Percentiles rank a stretch among this genome's conserved stretches.
These are phyloP conservation scores for Vitellaria paradoxa DNA, from an alignment of 179 eudicot genomes.

Conservation along the genomic window DNA sequence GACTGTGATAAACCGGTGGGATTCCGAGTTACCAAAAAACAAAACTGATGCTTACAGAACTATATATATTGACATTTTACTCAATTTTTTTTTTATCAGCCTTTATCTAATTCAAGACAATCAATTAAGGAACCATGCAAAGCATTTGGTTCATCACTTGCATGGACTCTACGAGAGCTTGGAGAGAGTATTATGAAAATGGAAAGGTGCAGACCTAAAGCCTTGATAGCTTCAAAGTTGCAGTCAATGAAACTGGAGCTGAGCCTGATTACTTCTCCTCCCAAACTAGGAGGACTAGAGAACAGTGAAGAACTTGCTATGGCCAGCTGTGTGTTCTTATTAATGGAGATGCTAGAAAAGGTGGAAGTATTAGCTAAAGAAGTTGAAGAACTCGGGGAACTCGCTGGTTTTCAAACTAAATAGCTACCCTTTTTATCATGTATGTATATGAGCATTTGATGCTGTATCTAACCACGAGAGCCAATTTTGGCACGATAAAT, in stretches of 20 bases:
- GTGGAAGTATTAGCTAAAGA: conserved; percentile 36
- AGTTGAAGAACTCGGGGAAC: conserved; percentile 17
- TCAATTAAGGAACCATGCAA: conserved; percentile 46
- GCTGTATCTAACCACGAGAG: conserved; percentile 7
- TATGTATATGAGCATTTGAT: conserved; percentile 9
- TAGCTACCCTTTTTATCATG: background rate
- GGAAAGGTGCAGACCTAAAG: conserved; percentile 28
- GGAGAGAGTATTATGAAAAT: conserved; percentile 44
- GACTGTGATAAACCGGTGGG: too few relatives aligned
- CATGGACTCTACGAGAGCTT: conserved; percentile 42
- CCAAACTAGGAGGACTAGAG: conserved; percentile 11
- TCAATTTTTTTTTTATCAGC: background rate
- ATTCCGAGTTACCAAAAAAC: too few relatives aligned
- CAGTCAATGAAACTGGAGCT: conserved; percentile 30
- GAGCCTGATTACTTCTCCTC: conserved; percentile 10
- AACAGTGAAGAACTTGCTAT: conserved; percentile 28
- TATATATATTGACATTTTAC: background rate
- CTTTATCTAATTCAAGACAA: conserved; percentile 21
- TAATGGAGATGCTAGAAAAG: conserved; percentile 41
- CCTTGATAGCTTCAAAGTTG: conserved; percentile 28
- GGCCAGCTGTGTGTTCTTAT: conserved; percentile 38
- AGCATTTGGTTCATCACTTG: conserved; percentile 31
- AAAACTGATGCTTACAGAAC: background rate
- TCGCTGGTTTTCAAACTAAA: conserved; percentile 11
- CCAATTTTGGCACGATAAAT: conserved; percentile 11